These are phyloP conservation scores for Prunus fruticosa DNA, from an alignment of 306 rosid species.

Conservation along the genomic window DNA sequence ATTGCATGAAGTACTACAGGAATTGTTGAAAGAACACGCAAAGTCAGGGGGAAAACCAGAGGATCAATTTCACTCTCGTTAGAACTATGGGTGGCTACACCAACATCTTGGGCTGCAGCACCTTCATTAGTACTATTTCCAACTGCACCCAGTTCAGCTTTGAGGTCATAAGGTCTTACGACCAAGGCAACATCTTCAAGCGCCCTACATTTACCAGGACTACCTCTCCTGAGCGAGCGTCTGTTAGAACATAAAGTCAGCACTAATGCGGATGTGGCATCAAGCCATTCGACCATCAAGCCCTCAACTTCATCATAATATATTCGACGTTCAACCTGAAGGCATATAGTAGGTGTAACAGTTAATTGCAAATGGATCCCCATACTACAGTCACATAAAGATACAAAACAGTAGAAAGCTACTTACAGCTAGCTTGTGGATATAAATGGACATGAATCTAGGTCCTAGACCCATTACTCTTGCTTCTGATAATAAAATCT, in stretches of 20 bases:
- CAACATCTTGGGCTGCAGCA: constrained; percentile 11
- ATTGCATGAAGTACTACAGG: constrained; percentile 79
- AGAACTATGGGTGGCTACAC: constrained; percentile 16
- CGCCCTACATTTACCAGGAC: constrained; percentile 58
- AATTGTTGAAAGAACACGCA: constrained; percentile 60
- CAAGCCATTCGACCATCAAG: constrained; percentile 77
- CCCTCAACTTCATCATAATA: constrained; percentile 86
- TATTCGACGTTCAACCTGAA: constrained; percentile 82
- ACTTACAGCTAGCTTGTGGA: constrained; percentile 87
- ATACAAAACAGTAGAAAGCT: background rate
- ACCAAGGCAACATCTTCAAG: constrained; percentile 64
- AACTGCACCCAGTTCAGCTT: constrained; percentile 20
- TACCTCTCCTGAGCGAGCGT: constrained; percentile 45
- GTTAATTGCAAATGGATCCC: background rate
- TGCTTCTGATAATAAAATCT: constrained; percentile 78
- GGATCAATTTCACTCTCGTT: constrained; percentile 47
- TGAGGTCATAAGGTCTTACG: constrained; percentile 48
- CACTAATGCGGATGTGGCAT: constrained; percentile 76
- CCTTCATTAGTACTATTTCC: constrained; percentile 23
- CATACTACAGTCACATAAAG: background rate
- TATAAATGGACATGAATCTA: constrained; percentile 81
- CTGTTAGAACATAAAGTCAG: constrained; percentile 52
- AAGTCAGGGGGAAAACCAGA: constrained; percentile 60
- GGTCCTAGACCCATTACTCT: constrained; percentile 91
- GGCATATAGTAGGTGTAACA: background rate